Percentiles rank a stretch among this genome's conserved stretches.
phyloP scores from a whole-genome alignment of 257 asterid genomes.

The Leptodermis oblonga region DNA sequence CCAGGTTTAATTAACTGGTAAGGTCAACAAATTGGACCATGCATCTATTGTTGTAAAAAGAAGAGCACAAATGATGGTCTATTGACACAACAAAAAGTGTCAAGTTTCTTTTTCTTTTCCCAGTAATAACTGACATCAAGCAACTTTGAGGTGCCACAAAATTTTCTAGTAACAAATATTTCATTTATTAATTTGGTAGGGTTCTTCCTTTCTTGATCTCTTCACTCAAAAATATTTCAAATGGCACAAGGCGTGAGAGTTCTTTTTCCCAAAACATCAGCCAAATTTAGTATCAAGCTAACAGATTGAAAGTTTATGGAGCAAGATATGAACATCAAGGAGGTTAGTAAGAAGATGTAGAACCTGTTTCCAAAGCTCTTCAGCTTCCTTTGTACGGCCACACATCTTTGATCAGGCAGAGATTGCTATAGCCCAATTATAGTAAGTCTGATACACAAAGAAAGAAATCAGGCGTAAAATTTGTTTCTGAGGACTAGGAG shows the following conservation, averaged over 20 bases:
- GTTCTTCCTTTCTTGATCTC: not conserved
- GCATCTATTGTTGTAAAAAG: not conserved
- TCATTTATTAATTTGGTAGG: not conserved
- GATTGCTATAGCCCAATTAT: conserved; percentile 98
- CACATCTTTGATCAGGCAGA: conserved; percentile 98
- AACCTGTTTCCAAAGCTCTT: conserved; percentile 97
- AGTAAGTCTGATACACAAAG: conserved; percentile 62
- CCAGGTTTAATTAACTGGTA: not conserved
- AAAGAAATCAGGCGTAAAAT: conserved; percentile 1
- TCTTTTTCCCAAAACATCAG: not conserved
- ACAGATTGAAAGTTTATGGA: not conserved
- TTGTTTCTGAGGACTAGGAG: not conserved
- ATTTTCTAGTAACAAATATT: not conserved
- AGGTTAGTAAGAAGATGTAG: not conserved
- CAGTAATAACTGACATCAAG: not conserved
- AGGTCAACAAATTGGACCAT: not conserved
- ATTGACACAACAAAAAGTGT: conserved; percentile 13
- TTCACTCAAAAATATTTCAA: not conserved
- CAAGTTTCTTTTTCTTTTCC: not conserved
- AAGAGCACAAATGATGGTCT: not conserved
- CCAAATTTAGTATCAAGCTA: not conserved
- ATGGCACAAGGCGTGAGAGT: not conserved
- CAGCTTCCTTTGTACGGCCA: conserved; percentile 99
- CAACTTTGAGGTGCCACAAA: not conserved
- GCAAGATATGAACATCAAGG: not conserved